Conservation (phyloP, 768 basidiomycete species). For the Tricholoma sp. region DNA sequence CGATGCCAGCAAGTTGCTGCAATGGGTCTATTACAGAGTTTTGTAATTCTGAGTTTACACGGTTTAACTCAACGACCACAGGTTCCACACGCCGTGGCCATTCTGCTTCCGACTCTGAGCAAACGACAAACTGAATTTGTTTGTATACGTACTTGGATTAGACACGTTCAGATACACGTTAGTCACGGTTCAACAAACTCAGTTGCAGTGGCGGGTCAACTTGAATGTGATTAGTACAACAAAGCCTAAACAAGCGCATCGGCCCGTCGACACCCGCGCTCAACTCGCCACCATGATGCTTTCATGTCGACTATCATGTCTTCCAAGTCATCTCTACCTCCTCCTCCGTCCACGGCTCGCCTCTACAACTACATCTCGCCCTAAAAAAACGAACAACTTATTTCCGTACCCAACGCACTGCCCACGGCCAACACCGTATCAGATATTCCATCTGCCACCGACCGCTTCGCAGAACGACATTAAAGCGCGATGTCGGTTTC, state of each 20-base stretch:
- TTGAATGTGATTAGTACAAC: too few species aligned
- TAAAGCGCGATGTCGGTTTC: slow-evolving; percentile 58
- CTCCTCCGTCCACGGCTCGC: slow-evolving; percentile 7
- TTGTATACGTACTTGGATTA: not conserved
- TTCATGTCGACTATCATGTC: slow-evolving; percentile 7
- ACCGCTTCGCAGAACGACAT: slow-evolving; percentile 56
- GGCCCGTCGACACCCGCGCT: not conserved
- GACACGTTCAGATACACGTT: too few species aligned
- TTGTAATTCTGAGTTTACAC: too few species aligned
- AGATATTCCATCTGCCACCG: slow-evolving; percentile 64
- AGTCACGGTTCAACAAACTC: too few species aligned
- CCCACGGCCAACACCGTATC: slow-evolving; percentile 54
- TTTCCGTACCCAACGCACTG: slow-evolving; percentile 53
- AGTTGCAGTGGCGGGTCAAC: too few species aligned
- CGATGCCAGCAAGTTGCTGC: not conserved
- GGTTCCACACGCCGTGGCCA: not conserved
- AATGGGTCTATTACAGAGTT: not conserved
- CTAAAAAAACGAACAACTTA: slow-evolving; percentile 1
- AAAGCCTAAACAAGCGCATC: not conserved
- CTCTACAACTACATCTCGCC: slow-evolving; percentile 2
- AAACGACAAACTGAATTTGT: not conserved
- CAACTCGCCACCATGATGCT: slow-evolving; percentile 4
- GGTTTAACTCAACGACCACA: not conserved
- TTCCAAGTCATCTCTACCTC: slow-evolving; percentile 7
- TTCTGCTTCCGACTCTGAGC: not conserved